These are phyloP conservation scores for Suillus luteus DNA, from an alignment of 768 basidiomycete species.

Conservation along the genomic window DNA sequence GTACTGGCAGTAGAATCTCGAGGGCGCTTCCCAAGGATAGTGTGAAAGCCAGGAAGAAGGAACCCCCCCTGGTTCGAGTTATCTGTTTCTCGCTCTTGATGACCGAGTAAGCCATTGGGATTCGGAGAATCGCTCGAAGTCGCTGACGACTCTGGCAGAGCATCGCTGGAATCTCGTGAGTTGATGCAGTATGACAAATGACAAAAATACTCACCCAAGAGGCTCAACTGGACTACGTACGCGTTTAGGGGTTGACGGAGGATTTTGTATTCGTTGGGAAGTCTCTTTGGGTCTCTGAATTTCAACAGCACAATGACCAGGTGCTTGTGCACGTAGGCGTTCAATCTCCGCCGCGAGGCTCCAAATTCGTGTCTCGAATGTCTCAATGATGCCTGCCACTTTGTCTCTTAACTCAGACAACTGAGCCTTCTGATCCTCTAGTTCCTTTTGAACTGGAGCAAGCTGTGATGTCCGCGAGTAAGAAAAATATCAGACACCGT, in stretches of 20 bases:
- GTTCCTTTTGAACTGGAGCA: constrained; percentile 53
- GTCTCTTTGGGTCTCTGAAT: constrained; percentile 17
- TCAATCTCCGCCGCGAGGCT: constrained; percentile 38
- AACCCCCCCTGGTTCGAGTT: constrained; percentile 19
- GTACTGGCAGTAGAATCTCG: constrained; percentile 52
- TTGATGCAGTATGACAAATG: not conserved
- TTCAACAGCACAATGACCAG: constrained; percentile 12
- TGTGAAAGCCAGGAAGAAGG: constrained; percentile 42
- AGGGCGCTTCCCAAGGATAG: constrained; percentile 65
- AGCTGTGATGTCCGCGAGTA: constrained; percentile 36
- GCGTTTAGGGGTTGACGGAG: constrained; percentile 37
- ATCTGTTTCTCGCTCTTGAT: constrained; percentile 14
- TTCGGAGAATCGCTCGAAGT: constrained; percentile 25
- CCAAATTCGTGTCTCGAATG: constrained; percentile 41
- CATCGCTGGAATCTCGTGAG: constrained; percentile 26
- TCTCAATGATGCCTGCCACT: constrained; percentile 30
- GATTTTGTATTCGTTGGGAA: constrained; percentile 28
- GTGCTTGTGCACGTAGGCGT: constrained; percentile 27
- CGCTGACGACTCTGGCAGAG: constrained; percentile 22
- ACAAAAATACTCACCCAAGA: constrained; percentile 26
- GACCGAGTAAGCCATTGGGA: constrained; percentile 16
- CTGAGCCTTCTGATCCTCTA: constrained; percentile 49
- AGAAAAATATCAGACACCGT: not conserved
- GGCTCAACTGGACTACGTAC: constrained; percentile 32
- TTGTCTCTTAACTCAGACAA: constrained; percentile 37